Evolutionary conservation across 495 filamentous ascomycete species (phyloP), one percentile per base, ranked within the genome.

Genomic region (Penicillium manginii): DNA sequence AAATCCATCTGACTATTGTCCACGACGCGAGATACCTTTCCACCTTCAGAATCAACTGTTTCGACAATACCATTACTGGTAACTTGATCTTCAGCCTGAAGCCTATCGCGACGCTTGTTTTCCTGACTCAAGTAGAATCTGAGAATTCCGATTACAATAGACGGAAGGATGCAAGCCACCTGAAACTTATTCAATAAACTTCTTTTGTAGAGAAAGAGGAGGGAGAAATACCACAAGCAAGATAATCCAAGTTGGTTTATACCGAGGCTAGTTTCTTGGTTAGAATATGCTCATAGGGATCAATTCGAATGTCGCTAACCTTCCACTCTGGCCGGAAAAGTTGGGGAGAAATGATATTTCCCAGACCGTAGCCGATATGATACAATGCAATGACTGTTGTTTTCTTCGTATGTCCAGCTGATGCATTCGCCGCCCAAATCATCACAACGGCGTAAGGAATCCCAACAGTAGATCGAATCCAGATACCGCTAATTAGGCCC

Each of bases 371-470:
- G 11, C 71, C 73, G 17, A 78, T 66, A 29, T 75, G 71, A 42
- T 76, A 75, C 15, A 78, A 57, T 2, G 65, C 69, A 48, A 70
- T 70, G 17, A 65, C 56, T 1, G 67, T 69, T 4, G 68, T 73
- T 52, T 76, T 78, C 60, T 78, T 78, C 2, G 75, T 76, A 55
- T 73, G 69, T 17, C 73, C 74, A 10, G 73, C 74, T 6, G 70
- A 73, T 43, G 64, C 66, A 55, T 69, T 72, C 12, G 71, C 66
- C 12, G 67, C 67, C 69, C 66, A 66, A 8, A 73, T 71, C 74
- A 78, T 76, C 14, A 78, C 73, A 19, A 77, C 67, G 0, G 66
- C 69, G 55, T 77, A 78, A 1, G 73, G 69, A 14, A 78, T 74
- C 8, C 75, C 73, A 12, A 55, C 63, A 14, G 75, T 72, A 12